Base-by-base conservation (phyloP, 495 filamentous ascomycete genomes). In the Neurospora sp. region DNA sequence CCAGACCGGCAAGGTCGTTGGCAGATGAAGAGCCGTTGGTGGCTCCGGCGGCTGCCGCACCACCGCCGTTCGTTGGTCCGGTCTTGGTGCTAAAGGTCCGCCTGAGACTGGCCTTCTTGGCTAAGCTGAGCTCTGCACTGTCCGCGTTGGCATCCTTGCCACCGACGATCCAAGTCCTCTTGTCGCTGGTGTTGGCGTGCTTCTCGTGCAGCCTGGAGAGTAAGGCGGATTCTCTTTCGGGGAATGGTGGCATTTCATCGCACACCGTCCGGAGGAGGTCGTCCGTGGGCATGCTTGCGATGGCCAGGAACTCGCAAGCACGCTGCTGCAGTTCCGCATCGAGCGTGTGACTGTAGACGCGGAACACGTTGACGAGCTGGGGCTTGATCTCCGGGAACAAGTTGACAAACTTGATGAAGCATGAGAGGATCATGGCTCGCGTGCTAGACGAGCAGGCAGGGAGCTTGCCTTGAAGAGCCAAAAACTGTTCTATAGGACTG, bases 201-300 rank as follows among this genome's bases (percentile, higher is more conserved):
- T 94, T 97, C 82, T 96, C 92, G 80, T 98, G 96, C 40, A 99
- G 87, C 42, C 96, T 88, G 16, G 94, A 98, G 37, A 99, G 83
- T 38, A 99, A 84, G 3, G 96, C 96, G 4, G 94, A 98, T 22
- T 95, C 88, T 70, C 96, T 89, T 81, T 99, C 94, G 0, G 96
- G 96, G 84, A 98, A 99, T 0, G 96, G 94, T 16, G 96, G 96
- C 96, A 99, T 98, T 79, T 99, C 96, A 77, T 99, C 96, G 81
- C 93, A 97, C 1, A 99, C 92, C 2, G 96, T 98, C 69, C 96
- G 91, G 12, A 99, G 86, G 20, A 99, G 88, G 75, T 98, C 94
- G 74, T 99, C 96, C 3, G 92, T 92, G 0, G 92, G 91, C 72
- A 96, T 85, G 53, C 89, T 94, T 27, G 94, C 94, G 71, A 99